Evolutionary conservation across 148 eudicot species (phyloP), one percentile per base, ranked within the genome.

Genomic region (Selenicereus undatus): DNA sequence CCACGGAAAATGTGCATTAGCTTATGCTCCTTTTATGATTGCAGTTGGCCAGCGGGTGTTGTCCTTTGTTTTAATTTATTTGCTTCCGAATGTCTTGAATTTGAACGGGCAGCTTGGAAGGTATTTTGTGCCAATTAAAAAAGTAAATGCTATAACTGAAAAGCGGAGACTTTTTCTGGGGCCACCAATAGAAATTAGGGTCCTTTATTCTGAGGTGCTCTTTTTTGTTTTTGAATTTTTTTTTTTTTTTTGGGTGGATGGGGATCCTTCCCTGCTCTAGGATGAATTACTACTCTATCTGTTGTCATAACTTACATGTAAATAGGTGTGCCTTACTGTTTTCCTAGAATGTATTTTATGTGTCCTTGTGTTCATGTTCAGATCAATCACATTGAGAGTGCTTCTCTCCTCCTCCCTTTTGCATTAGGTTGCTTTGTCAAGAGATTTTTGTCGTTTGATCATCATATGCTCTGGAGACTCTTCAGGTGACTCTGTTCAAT

Each of bases 381-480:
- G n/a, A 78, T 50, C 13, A 17, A 48, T 76, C 24, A 54, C 36
- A 74, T 35, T 76, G 43, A 79, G 76, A 27, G 54, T 42, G n/a
- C 11, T 71, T 29, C 64, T 32, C 29, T 58, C 16, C 30, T 50
- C 27, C 39, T 71, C 62, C 36, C 69, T 30, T 74, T n/a, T 74
- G 77, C 39, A 50, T 80, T 78, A 95, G 99, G 91, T 94, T 89
- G 93, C 95, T 78, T 86, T 96, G 89, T 93, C 95, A 35, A 92
- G 90, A 86, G 98, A 96, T 87, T 89, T 96, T 83, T 87, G 94
- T 89, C 94, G 90, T 86, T 81, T 93, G 81, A 84, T 85, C 82
- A 88, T 90, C 81, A 78, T 91, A 39, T 96, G 97, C 89, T 85
- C 89, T 58, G 98, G 98, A 74, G 89, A 89, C 80, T 79, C 90